Percentiles rank a stretch among this genome's conserved stretches.
These are phyloP conservation scores for Helotiales sp. DNA, from an alignment of 2,329 filamentous ascomycete species.

Conservation along the genomic window DNA sequence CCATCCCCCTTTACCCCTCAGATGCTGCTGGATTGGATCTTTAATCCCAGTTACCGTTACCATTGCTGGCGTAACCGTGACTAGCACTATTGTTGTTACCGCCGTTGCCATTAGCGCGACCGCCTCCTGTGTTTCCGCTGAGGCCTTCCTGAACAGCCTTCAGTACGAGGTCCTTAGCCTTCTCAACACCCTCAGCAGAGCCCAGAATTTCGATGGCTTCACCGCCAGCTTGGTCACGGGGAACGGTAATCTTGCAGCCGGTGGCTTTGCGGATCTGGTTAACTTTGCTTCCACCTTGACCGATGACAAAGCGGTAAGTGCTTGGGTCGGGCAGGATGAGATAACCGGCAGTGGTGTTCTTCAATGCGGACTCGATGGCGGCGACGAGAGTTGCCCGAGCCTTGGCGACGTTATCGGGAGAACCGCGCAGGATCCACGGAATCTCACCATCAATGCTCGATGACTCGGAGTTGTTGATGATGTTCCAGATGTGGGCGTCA, in stretches of 20 bases:
- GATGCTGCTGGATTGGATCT: not conserved
- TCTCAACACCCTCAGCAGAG: constrained; percentile 77
- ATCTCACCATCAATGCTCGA: constrained; percentile 67
- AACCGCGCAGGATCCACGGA: constrained; percentile 87
- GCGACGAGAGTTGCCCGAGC: constrained; percentile 76
- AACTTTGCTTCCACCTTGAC: constrained; percentile 86
- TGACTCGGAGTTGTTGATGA: constrained; percentile 67
- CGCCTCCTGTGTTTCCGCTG: constrained; percentile 21
- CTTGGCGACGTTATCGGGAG: constrained; percentile 78
- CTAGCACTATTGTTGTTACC: constrained; percentile 17
- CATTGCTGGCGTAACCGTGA: constrained; percentile 1
- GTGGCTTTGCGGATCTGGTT: constrained; percentile 92
- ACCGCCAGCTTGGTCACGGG: constrained; percentile 72
- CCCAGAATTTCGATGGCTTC: constrained; percentile 94
- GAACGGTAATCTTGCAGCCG: constrained; percentile 92
- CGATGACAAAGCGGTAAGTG: constrained; percentile 90
- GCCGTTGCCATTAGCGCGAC: constrained; percentile 15
- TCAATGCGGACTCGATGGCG: constrained; percentile 73
- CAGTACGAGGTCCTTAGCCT: constrained; percentile 87
- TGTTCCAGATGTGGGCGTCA: constrained; percentile 81
- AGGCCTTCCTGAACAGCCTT: constrained; percentile 74
- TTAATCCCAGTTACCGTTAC: constrained; percentile 30
- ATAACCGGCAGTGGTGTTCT: constrained; percentile 79
- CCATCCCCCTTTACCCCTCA: not conserved
- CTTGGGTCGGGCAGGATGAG: constrained; percentile 84